phyloP scores from a whole-genome alignment of 352 stramenopile genomes.

The Phytophthora boehmeriae region DNA sequence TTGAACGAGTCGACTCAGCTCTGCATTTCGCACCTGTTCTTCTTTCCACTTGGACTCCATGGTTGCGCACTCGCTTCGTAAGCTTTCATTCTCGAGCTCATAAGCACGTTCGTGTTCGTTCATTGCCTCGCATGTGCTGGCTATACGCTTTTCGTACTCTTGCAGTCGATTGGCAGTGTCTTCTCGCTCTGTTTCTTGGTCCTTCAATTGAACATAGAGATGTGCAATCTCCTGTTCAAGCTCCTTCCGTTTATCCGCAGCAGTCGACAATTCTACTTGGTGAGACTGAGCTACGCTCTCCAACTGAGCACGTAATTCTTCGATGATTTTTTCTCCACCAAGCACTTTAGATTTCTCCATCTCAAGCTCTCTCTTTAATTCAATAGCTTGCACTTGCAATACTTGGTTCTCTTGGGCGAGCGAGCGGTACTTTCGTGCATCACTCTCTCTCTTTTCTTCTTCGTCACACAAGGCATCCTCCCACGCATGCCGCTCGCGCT shows the following conservation, averaged over 20 bases:
- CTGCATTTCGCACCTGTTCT: slow-evolving; percentile 52
- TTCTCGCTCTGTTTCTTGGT: slow-evolving; percentile 59
- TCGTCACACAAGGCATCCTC: slow-evolving; percentile 29
- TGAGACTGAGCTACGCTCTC: slow-evolving; percentile 9
- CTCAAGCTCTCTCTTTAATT: slow-evolving; percentile 39
- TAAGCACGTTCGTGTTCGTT: slow-evolving; percentile 69
- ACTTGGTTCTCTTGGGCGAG: slow-evolving; percentile 38
- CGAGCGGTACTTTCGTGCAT: slow-evolving; percentile 37
- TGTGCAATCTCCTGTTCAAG: slow-evolving; percentile 40
- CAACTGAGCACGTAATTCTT: slow-evolving; percentile 25
- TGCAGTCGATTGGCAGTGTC: slow-evolving; percentile 71
- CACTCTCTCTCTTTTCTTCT: slow-evolving; percentile 28
- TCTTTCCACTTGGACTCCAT: slow-evolving; percentile 52
- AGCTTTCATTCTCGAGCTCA: slow-evolving; percentile 54
- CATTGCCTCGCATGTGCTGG: slow-evolving; percentile 72
- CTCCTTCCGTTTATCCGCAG: slow-evolving; percentile 17
- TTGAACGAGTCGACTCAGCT: slow-evolving; percentile 57
- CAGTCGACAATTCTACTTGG: slow-evolving; percentile 20
- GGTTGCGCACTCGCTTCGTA: slow-evolving; percentile 41
- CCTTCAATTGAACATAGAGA: slow-evolving; percentile 39
- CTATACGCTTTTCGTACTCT: slow-evolving; percentile 77
- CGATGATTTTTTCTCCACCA: slow-evolving; percentile 15
- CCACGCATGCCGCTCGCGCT: slow-evolving; percentile 40
- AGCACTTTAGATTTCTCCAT: slow-evolving; percentile 20
- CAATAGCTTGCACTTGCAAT: slow-evolving; percentile 30